Evolutionary conservation across 345 rosid genomes (phyloP).

Genomic region (Pistacia atlantica): DNA sequence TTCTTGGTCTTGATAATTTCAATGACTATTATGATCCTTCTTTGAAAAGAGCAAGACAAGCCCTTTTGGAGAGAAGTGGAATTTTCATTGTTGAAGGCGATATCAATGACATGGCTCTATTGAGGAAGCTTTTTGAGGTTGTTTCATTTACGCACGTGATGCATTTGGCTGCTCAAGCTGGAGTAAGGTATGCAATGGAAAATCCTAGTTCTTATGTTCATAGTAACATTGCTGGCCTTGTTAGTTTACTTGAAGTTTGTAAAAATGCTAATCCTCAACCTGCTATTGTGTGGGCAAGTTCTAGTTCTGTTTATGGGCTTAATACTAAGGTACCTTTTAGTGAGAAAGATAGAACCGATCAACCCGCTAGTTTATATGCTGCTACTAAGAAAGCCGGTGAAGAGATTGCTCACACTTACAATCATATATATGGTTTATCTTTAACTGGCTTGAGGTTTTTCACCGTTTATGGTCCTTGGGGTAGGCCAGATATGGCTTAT

Average conservation of each 20-base stretch:
- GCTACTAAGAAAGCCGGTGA: slow-evolving; percentile 95
- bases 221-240: slow-evolving; percentile 87
- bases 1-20: slow-evolving; percentile 84
- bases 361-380: slow-evolving; percentile 94
- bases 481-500: slow-evolving; percentile 95
- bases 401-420: slow-evolving; percentile 92
- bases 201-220: slow-evolving; percentile 82
- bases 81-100: slow-evolving; percentile 89
- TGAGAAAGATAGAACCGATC: slow-evolving; percentile 84
- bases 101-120: slow-evolving; percentile 69
- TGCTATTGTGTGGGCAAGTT: slow-evolving; percentile 86
- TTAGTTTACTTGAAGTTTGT: slow-evolving; percentile 76
- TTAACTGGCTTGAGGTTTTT: slow-evolving; percentile 83
- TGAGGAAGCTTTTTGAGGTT: slow-evolving; percentile 73
- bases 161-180: slow-evolving; percentile 95
- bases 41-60: slow-evolving; percentile 82
- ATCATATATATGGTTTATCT: slow-evolving; percentile 84
- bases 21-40: slow-evolving; percentile 90
- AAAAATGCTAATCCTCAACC: slow-evolving; percentile 80
- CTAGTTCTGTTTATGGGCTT: slow-evolving; percentile 89
- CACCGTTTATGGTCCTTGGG: slow-evolving; percentile 96
- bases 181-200: slow-evolving; percentile 90
- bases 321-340: slow-evolving; percentile 90
- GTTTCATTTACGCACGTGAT: slow-evolving; percentile 84
- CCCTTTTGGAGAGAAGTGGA: slow-evolving; percentile 73